Evolutionary conservation across 306 rosid species (phyloP).

Genomic region (Clitoria ternatea): DNA sequence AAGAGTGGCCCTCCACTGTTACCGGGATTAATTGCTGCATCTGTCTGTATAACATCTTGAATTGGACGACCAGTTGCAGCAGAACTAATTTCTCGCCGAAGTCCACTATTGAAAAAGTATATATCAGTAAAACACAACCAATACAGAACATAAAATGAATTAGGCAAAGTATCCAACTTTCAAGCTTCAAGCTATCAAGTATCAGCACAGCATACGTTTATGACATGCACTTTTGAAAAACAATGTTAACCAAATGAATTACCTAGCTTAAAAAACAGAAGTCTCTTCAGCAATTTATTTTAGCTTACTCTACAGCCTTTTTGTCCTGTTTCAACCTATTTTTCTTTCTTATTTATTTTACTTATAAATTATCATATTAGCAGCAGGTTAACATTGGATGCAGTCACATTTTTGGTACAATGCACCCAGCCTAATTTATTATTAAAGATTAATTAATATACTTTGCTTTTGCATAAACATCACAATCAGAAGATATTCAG

Average conservation of each 20-base stretch:
- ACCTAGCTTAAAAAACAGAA: background rate
- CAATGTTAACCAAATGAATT: background rate
- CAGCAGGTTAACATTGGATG: background rate
- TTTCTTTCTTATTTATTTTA: background rate
- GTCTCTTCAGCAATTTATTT: background rate
- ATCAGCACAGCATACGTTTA: background rate
- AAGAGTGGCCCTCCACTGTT: slow-evolving; percentile 99
- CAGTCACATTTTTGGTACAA: background rate
- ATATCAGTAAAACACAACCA: slow-evolving; percentile 17
- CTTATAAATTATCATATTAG: background rate
- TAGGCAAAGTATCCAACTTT: background rate
- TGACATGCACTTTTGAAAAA: background rate
- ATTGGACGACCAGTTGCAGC: slow-evolving; percentile 99
- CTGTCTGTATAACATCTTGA: slow-evolving; percentile 99
- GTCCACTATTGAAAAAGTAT: slow-evolving; percentile 58
- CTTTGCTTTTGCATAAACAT: background rate
- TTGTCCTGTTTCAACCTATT: background rate
- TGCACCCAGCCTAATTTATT: background rate
- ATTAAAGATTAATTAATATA: too few relatives aligned
- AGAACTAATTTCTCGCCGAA: slow-evolving; percentile 97
- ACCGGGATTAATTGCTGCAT: slow-evolving; percentile 99
- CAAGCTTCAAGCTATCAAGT: background rate
- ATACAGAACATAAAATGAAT: background rate
- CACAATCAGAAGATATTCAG: background rate
- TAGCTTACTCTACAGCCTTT: too few relatives aligned